These are phyloP conservation scores for Zea luxurians DNA, from an alignment of 176 grass and related monocot genomes.

Conservation along the genomic window DNA sequence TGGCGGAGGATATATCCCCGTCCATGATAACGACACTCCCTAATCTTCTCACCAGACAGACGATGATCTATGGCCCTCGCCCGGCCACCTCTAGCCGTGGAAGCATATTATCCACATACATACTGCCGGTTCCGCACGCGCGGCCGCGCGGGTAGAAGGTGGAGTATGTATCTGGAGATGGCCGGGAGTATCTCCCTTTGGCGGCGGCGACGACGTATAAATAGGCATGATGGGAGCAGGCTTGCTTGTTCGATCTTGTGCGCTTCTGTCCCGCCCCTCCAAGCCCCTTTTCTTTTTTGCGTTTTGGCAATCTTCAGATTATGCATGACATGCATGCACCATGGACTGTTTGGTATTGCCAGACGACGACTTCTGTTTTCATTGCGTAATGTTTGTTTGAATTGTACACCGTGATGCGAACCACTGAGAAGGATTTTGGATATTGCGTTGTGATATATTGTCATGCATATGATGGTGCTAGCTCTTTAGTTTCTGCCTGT, in stretches of 20 bases:
- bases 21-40: slow-evolving; percentile 31
- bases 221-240: slow-evolving; percentile 25
- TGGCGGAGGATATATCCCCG: slow-evolving; percentile 10
- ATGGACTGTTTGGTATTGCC: not conserved
- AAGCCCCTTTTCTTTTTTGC: no score
- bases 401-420: no score
- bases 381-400: no score
- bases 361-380: no score
- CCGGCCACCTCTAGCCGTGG: not conserved
- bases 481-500: no score
- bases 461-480: no score
- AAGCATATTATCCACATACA: slow-evolving; percentile 22
- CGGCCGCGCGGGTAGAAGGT: not conserved
- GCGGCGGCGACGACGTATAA: not conserved
- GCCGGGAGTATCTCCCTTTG: not conserved
- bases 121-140: no score
- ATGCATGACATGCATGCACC: not conserved
- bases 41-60: not conserved
- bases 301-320: not conserved
- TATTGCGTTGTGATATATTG: no score
- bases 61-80: not conserved
- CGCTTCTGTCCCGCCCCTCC: not conserved
- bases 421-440: no score
- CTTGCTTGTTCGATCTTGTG: not conserved
- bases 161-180: not conserved